Evolutionary conservation across 164 flowering plant species (phyloP).

Genomic region (Dillenia suffruticosa): DNA sequence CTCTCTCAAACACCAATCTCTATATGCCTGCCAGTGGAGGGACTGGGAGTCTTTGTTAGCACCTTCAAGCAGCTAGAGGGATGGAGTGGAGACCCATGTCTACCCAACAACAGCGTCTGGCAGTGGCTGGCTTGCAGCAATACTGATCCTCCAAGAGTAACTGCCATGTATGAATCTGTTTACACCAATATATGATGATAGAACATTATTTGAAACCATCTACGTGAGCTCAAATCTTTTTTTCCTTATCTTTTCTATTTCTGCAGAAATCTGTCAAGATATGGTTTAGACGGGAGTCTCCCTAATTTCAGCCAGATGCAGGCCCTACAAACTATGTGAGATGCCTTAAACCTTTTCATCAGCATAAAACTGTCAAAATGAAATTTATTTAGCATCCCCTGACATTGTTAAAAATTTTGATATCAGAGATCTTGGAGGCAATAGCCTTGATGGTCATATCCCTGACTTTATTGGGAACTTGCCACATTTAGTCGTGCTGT

Average conservation of each 20-base stretch:
- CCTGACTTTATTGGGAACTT: constrained; percentile 38
- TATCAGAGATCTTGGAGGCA: constrained; percentile 23
- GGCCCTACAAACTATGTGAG: constrained; percentile 20
- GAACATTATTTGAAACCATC: too few species aligned
- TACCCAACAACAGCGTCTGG: background rate
- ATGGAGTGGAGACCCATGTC: background rate
- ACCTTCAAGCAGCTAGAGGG: background rate
- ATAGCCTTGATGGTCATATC: constrained; percentile 25
- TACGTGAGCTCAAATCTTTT: background rate
- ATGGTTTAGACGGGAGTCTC: constrained; percentile 10
- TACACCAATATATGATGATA: background rate
- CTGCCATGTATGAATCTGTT: background rate
- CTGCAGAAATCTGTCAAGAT: constrained; percentile 11
- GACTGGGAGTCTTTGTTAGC: background rate
- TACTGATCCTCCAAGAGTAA: background rate
- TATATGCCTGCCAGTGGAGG: constrained; percentile 2
- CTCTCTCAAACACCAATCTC: background rate
- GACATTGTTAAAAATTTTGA: background rate
- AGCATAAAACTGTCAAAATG: background rate
- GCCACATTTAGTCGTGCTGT: constrained; percentile 32
- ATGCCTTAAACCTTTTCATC: background rate
- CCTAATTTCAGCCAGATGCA: constrained; percentile 12
- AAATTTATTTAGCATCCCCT: background rate
- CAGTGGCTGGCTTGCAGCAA: background rate
- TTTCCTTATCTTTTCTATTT: background rate